A percentile compares a stretch with the other conserved stretches of the same genome.
phyloP scores from a whole-genome alignment of 2,329 filamentous ascomycete species.

The Zymoseptoria brevis region DNA sequence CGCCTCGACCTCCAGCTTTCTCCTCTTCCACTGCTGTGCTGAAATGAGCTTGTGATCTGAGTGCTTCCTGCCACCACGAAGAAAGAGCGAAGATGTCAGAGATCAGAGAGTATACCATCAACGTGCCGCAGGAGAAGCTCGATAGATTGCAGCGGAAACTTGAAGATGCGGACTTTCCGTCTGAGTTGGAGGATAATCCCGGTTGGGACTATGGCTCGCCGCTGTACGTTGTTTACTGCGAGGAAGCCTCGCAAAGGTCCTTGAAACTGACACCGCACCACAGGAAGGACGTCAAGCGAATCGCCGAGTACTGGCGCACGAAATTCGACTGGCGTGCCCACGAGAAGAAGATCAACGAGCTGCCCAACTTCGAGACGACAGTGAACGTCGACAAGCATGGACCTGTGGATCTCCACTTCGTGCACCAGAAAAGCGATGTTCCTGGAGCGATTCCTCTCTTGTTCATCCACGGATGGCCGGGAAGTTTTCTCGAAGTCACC shows the following conservation, averaged over 20 bases:
- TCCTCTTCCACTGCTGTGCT: too few species aligned
- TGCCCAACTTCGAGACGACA: slow-evolving; percentile 51
- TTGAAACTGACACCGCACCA: too few species aligned
- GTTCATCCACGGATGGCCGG: slow-evolving; percentile 63
- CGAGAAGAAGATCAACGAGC: slow-evolving; percentile 51
- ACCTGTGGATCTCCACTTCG: slow-evolving; percentile 54
- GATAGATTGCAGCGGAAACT: slow-evolving; percentile 8
- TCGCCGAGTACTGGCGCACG: slow-evolving; percentile 51
- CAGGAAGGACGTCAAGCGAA: slow-evolving; percentile 50
- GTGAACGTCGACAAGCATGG: slow-evolving; percentile 53
- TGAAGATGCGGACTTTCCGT: slow-evolving; percentile 9
- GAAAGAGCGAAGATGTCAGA: slow-evolving; percentile 4
- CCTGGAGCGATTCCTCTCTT: slow-evolving; percentile 54
- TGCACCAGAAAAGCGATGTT: slow-evolving; percentile 49
- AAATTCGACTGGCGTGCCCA: slow-evolving; percentile 53
- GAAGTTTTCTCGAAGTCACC: slow-evolving; percentile 58
- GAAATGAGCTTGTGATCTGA: too few species aligned
- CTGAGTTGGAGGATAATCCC: slow-evolving; percentile 30
- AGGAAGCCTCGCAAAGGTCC: too few species aligned
- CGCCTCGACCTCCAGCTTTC: too few species aligned
- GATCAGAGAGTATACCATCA: slow-evolving; percentile 9
- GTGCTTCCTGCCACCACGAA: too few species aligned
- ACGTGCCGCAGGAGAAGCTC: slow-evolving; percentile 12
- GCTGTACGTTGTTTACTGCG: slow-evolving; percentile 31
- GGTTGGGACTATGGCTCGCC: slow-evolving; percentile 54